Conservation (phyloP, 2,329 filamentous ascomycete species). For the Claviceps pazoutovae region DNA sequence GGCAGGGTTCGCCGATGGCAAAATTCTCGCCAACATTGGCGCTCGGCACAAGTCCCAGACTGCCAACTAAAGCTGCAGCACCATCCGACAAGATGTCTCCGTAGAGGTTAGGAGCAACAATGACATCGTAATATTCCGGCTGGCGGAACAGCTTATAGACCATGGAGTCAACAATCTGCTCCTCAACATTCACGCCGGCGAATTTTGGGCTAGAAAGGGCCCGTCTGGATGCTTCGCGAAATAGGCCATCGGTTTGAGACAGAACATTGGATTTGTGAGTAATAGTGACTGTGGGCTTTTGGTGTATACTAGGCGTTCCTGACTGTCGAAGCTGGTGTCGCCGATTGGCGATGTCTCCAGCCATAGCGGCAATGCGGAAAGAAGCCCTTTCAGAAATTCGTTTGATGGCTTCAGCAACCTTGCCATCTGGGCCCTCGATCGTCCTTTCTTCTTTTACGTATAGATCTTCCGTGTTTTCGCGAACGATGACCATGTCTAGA, state of each 20-base stretch:
- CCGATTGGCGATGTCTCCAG: conserved; percentile 83
- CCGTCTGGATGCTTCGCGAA: conserved; percentile 64
- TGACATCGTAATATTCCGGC: conserved; percentile 89
- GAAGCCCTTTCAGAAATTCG: conserved; percentile 80
- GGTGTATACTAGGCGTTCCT: conserved; percentile 46
- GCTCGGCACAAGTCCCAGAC: conserved; percentile 79
- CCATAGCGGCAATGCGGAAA: conserved; percentile 79
- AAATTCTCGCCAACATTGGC: conserved; percentile 92
- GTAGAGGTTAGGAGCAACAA: conserved; percentile 94
- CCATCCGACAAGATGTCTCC: conserved; percentile 94
- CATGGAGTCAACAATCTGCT: conserved; percentile 99
- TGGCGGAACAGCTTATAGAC: conserved; percentile 99
- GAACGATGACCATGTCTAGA: conserved; percentile 94
- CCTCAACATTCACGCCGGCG: conserved; percentile 56
- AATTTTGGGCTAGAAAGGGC: conserved; percentile 57
- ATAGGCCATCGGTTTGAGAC: conserved; percentile 89
- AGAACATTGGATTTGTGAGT: conserved; percentile 98
- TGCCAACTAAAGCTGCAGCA: conserved; percentile 84
- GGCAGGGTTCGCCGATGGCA: conserved; percentile 95
- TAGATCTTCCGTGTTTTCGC: conserved; percentile 96
- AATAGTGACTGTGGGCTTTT: conserved; percentile 69
- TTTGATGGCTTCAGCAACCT: conserved; percentile 95
- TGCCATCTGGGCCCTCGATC: conserved; percentile 57
- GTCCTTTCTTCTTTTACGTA: conserved; percentile 96
- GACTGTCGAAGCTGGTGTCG: conserved; percentile 64